Conservation (phyloP, 768 basidiomycete genomes). For the Trichaptum fuscoviolaceum region DNA sequence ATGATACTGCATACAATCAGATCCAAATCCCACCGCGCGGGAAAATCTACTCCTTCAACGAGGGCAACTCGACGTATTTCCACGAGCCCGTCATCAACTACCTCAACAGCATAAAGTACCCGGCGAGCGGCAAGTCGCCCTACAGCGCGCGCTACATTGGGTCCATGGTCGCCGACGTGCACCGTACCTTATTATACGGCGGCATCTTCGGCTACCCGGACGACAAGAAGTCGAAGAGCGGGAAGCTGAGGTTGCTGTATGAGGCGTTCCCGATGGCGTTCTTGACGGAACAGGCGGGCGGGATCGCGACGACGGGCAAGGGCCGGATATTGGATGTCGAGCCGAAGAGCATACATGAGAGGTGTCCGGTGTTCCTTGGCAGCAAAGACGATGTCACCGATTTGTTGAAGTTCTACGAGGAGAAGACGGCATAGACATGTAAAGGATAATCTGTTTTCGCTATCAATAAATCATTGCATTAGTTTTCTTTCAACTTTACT, state of each 20-base stretch:
- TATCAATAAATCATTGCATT: background rate
- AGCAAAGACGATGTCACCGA: constrained; percentile 91
- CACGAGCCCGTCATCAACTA: constrained; percentile 75
- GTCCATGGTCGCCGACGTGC: constrained; percentile 99
- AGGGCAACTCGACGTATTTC: constrained; percentile 97
- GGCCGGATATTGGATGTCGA: constrained; percentile 88
- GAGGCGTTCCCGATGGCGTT: constrained; percentile 99
- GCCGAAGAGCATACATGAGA: constrained; percentile 83
- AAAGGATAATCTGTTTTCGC: background rate
- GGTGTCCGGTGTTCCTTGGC: constrained; percentile 91
- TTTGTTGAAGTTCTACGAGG: constrained; percentile 77
- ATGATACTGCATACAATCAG: constrained; percentile 34
- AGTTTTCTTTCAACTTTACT: background rate
- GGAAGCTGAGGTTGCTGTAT: constrained; percentile 91
- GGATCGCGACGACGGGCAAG: constrained; percentile 94
- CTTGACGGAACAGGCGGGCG: constrained; percentile 95
- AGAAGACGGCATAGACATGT: constrained; percentile 14
- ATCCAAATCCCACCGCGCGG: constrained; percentile 92
- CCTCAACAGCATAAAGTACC: constrained; percentile 89
- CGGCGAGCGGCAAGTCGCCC: constrained; percentile 68
- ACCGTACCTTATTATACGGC: constrained; percentile 92
- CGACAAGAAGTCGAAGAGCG: constrained; percentile 96
- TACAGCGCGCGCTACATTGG: constrained; percentile 95
- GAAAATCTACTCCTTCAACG: constrained; percentile 99
- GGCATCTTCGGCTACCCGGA: constrained; percentile 98